Conservation (phyloP, 148 eudicot genomes). For the Pouteria glomerata region DNA sequence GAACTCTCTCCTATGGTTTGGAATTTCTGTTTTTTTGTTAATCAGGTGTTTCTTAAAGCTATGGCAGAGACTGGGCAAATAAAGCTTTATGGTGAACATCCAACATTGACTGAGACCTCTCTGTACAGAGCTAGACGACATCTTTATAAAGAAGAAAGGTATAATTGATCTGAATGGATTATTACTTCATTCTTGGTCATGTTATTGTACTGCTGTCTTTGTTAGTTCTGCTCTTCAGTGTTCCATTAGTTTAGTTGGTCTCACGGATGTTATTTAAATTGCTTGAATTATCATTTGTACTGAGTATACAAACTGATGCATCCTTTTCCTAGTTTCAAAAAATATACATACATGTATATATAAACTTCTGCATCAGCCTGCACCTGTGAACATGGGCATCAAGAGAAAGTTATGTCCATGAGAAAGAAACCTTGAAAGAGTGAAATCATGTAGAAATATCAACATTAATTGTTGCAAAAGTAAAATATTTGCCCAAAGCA, state of each 20-base stretch:
- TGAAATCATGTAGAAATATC: no score
- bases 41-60: slow-evolving; percentile 94
- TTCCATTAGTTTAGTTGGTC: background rate
- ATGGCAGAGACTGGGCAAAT: slow-evolving; percentile 99
- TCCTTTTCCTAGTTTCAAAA: no score
- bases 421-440: no score
- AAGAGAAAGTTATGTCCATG: no score
- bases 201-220: background rate
- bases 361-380: no score
- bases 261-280: background rate
- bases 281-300: background rate
- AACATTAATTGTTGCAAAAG: no score
- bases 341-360: no score
- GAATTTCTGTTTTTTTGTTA: background rate
- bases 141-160: slow-evolving; percentile 96
- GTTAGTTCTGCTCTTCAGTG: background rate
- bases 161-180: background rate
- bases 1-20: background rate
- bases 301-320: background rate
- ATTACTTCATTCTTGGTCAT: background rate
- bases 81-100: slow-evolving; percentile 87
- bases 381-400: no score
- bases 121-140: slow-evolving; percentile 95
- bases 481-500: no score
- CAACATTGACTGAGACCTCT: slow-evolving; percentile 82